phyloP scores from a whole-genome alignment of 2,329 filamentous ascomycete species.

The Nemania diffusa region DNA sequence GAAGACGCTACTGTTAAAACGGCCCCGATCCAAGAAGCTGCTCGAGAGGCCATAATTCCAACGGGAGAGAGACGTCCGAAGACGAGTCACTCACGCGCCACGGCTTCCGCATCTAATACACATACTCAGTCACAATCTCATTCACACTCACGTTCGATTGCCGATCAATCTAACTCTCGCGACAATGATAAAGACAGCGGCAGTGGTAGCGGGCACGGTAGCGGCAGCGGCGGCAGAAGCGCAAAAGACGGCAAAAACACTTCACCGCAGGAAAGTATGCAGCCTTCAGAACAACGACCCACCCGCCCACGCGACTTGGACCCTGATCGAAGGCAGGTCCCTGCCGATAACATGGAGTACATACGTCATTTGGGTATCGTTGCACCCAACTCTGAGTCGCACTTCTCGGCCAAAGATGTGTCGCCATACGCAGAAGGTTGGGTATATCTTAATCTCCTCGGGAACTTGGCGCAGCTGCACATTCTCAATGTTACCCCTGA shows the following conservation, averaged over 20 bases:
- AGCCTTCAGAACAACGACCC: conserved; percentile 75
- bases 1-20: conserved; percentile 31
- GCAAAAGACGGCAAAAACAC: conserved; percentile 44
- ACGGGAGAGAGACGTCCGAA: conserved; percentile 48
- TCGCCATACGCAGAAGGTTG: conserved; percentile 76
- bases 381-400: conserved; percentile 64
- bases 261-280: conserved; percentile 52
- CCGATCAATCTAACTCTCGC: conserved; percentile 57
- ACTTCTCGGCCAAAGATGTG: conserved; percentile 60
- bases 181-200: conserved; percentile 49
- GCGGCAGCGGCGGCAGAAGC: conserved; percentile 23
- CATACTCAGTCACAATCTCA: conserved; percentile 55
- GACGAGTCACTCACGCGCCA: conserved; percentile 56
- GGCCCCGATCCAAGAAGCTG: conserved; percentile 47
- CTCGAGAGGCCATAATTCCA: conserved; percentile 63
- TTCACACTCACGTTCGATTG: conserved; percentile 56
- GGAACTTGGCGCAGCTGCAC: conserved; percentile 85
- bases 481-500: conserved; percentile 84
- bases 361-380: conserved; percentile 78
- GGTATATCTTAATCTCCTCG: conserved; percentile 84
- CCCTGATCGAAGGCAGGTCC: conserved; percentile 78
- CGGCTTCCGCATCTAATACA: conserved; percentile 56
- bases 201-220: conserved; percentile 24
- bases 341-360: conserved; percentile 81
- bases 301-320: conserved; percentile 82